phyloP scores from a whole-genome alignment of 495 filamentous ascomycete genomes.

The Jackrogersella multiformis region DNA sequence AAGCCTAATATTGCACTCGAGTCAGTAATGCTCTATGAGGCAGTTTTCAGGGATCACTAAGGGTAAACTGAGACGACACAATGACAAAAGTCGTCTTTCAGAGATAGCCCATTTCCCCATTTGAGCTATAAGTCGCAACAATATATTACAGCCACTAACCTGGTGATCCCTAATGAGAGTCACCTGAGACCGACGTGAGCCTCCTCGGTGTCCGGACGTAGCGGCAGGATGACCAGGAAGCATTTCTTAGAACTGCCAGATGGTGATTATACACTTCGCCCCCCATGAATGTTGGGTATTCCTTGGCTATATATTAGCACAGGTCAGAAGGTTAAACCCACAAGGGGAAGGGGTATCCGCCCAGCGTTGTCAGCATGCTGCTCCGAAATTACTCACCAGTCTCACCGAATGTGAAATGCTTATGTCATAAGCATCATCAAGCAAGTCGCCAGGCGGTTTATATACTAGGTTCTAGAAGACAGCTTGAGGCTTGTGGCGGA shows the following conservation, averaged over 20 bases:
- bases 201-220: constrained; percentile 43
- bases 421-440: constrained; percentile 45
- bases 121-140: not conserved
- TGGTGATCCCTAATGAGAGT: constrained; percentile 41
- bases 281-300: constrained; percentile 38
- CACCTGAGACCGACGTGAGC: constrained; percentile 43
- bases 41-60: not conserved
- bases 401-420: constrained; percentile 30
- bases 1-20: constrained; percentile 41
- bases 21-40: constrained; percentile 19
- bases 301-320: constrained; percentile 37
- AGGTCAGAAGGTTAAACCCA: constrained; percentile 11
- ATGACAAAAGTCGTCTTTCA: not conserved
- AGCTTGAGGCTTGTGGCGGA: constrained; percentile 34
- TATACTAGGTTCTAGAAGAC: constrained; percentile 33
- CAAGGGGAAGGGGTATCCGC: constrained; percentile 2
- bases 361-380: constrained; percentile 29
- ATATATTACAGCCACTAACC: constrained; percentile 26
- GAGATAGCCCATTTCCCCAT: not conserved
- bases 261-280: constrained; percentile 36
- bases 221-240: constrained; percentile 37
- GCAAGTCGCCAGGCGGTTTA: constrained; percentile 15
- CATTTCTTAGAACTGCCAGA: constrained; percentile 43
- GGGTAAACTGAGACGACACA: constrained; percentile 11
- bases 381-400: constrained; percentile 38